These are phyloP conservation scores for Tricholoma sp. DNA, from an alignment of 768 basidiomycete genomes.

Conservation along the genomic window DNA sequence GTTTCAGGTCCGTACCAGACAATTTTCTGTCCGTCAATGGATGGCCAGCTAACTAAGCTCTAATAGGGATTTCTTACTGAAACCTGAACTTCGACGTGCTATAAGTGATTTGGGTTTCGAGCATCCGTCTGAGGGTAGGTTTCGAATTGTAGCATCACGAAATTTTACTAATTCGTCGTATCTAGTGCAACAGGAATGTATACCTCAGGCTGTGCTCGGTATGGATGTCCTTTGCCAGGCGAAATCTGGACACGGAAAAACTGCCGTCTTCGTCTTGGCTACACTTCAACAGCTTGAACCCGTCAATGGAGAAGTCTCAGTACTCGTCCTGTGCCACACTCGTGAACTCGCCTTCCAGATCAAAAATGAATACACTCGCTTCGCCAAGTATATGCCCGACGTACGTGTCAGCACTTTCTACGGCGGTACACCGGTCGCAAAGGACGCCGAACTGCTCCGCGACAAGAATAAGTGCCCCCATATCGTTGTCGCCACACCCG, in stretches of 20 bases:
- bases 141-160: not conserved
- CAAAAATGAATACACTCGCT: constrained; percentile 98
- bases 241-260: constrained; percentile 98
- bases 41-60: constrained; percentile 2
- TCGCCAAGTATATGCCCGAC: constrained; percentile 99
- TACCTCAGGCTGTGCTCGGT: constrained; percentile 97
- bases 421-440: constrained; percentile 91
- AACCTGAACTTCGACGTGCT: constrained; percentile 93
- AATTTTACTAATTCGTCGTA: not conserved
- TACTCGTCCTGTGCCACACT: constrained; percentile 97
- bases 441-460: constrained; percentile 90
- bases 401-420: constrained; percentile 98
- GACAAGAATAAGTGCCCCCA: constrained; percentile 98
- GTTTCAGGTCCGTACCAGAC: constrained; percentile 74
- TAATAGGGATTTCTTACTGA: constrained; percentile 90
- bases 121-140: constrained; percentile 95
- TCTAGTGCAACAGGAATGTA: constrained; percentile 98
- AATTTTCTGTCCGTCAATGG: not conserved
- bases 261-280: constrained; percentile 97
- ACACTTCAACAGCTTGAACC: constrained; percentile 98
- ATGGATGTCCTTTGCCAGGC: constrained; percentile 99
- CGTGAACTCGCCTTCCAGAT: constrained; percentile 99
- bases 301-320: constrained; percentile 95
- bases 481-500: constrained; percentile 97
- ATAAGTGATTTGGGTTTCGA: constrained; percentile 99